phyloP scores from a whole-genome alignment of 1,284 basidiomycete species.

The Moniliella sp. region DNA sequence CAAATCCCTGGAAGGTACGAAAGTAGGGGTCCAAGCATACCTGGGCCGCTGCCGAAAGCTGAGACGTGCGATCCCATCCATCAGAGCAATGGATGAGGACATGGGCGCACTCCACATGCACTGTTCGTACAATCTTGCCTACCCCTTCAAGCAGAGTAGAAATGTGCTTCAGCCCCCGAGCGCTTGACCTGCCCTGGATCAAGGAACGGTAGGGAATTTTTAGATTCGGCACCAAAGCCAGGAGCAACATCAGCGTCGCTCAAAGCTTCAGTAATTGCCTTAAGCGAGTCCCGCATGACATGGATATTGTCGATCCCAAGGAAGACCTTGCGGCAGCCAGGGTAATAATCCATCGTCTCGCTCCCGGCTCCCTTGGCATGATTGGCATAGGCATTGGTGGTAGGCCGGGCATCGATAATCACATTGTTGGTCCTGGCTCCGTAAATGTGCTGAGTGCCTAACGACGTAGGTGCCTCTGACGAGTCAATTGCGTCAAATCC shows the following conservation, averaged over 20 bases:
- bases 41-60: constrained; percentile 71
- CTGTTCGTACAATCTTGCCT: constrained; percentile 62
- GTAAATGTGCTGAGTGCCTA: no score
- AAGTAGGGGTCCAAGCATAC: constrained; percentile 88
- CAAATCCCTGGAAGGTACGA: constrained; percentile 75
- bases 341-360: constrained; percentile 96
- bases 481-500: no score
- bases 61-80: constrained; percentile 94
- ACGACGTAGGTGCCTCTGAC: no score
- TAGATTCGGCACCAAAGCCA: no score
- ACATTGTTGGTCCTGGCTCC: constrained; percentile 82
- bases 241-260: constrained; percentile 14
- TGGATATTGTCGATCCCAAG: constrained; percentile 97
- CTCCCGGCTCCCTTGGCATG: constrained; percentile 92
- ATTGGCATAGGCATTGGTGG: constrained; percentile 87
- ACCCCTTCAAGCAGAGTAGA: constrained; percentile 72
- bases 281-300: constrained; percentile 61
- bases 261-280: constrained; percentile 49
- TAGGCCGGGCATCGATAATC: constrained; percentile 90
- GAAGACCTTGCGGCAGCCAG: constrained; percentile 63
- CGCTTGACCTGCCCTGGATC: constrained; percentile 60
- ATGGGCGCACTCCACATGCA: constrained; percentile 88
- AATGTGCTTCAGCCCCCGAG: constrained; percentile 83
- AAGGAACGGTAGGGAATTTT: no score
- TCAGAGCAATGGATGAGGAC: constrained; percentile 97